Conservation (phyloP, 1,284 basidiomycete genomes). For the Sporisorium graminicola region DNA sequence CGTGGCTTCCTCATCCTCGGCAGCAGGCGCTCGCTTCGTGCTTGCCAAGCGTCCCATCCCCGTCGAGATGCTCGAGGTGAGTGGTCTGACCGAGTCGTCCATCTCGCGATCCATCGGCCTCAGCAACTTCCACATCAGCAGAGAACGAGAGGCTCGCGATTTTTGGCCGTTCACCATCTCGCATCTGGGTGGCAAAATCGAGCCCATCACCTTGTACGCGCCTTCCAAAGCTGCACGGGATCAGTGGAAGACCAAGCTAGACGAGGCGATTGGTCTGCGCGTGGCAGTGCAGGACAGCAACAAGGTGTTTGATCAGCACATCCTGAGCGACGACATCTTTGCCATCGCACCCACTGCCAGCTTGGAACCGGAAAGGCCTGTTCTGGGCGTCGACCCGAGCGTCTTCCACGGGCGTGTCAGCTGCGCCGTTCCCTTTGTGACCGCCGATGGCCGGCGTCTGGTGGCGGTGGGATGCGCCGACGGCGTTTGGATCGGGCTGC, state of each 20-base stretch:
- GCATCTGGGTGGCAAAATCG: constrained; percentile 58
- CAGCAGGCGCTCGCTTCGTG: constrained; percentile 41
- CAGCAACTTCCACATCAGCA: constrained; percentile 60
- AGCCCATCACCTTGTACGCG: constrained; percentile 79
- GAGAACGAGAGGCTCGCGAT: constrained; percentile 57
- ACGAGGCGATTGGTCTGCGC: constrained; percentile 86
- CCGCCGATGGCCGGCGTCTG: constrained; percentile 83
- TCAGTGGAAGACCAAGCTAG: constrained; percentile 90
- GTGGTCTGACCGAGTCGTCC: constrained; percentile 59
- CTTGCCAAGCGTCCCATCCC: constrained; percentile 66
- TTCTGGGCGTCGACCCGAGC: constrained; percentile 77
- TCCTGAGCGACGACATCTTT: constrained; percentile 69
- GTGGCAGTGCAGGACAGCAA: constrained; percentile 89
- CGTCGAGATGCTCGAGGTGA: constrained; percentile 61
- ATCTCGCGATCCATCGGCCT: constrained; percentile 61
- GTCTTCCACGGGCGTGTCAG: constrained; percentile 89
- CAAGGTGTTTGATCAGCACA: constrained; percentile 75
- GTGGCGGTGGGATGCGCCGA: constrained; percentile 94
- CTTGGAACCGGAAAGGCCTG: constrained; percentile 51
- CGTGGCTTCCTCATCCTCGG: constrained; percentile 24
- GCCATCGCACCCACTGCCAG: constrained; percentile 45
- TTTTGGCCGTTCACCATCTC: constrained; percentile 65
- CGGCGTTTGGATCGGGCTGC: constrained; percentile 95
- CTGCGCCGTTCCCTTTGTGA: constrained; percentile 83
- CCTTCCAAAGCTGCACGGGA: constrained; percentile 80